Evolutionary conservation across 495 filamentous ascomycete genomes (phyloP).

Genomic region (Xylaria cubensis): DNA sequence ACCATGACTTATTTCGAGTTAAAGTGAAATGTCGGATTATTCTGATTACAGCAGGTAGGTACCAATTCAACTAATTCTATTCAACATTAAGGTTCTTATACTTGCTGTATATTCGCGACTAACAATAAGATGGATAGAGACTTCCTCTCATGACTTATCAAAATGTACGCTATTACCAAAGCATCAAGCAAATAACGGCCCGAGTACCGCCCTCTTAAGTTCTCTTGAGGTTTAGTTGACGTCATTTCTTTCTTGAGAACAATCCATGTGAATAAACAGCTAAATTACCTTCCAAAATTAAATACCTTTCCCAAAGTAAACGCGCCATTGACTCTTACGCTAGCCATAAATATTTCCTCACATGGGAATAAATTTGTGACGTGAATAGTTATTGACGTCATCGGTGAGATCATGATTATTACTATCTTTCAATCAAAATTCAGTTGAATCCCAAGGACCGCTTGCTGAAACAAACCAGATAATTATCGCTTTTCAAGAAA

Average conservation of each 20-base stretch:
- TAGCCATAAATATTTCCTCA: neutral
- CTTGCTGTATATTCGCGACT: neutral
- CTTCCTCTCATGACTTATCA: neutral
- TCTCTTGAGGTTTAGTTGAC: neutral
- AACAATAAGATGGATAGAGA: neutral
- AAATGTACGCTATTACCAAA: neutral
- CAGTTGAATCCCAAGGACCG: neutral
- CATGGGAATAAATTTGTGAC: neutral
- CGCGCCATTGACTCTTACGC: neutral
- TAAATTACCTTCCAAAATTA: neutral
- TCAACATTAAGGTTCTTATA: neutral
- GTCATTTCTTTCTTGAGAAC: neutral
- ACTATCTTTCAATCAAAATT: neutral
- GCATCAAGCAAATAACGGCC: neutral
- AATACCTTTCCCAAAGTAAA: neutral
- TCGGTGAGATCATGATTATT: conserved; percentile 24
- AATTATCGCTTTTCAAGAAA: neutral
- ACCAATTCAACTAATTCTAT: too few relatives aligned
- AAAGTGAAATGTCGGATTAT: too few relatives aligned
- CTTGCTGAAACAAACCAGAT: neutral
- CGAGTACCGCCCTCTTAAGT: neutral
- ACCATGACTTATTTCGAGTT: too few relatives aligned
- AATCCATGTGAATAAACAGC: neutral
- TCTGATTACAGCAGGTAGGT: too few relatives aligned
- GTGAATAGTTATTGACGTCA: conserved; percentile 24